These are phyloP conservation scores for Lotus japonicus DNA, from an alignment of 306 rosid species.

Conservation along the genomic window DNA sequence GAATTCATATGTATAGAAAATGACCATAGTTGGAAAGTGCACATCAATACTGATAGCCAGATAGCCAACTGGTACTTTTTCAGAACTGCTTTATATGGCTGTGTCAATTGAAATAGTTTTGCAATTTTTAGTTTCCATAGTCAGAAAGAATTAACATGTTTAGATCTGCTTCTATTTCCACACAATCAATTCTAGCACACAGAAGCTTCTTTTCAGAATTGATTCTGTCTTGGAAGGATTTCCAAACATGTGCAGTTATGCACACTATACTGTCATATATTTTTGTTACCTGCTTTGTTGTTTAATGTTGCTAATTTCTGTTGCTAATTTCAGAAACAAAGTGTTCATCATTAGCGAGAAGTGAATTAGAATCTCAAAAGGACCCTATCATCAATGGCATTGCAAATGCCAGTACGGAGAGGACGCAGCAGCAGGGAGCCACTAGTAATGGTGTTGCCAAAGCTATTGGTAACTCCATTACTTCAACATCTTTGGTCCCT, in stretches of 20 bases:
- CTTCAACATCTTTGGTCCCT: constrained; percentile 30
- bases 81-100: neutral
- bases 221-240: no score
- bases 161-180: no score
- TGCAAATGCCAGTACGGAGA: constrained; percentile 37
- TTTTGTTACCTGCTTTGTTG: constrained; percentile 4
- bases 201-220: no score
- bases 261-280: neutral
- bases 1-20: constrained; percentile 1
- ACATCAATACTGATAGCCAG: neutral
- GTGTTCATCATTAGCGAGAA: constrained; percentile 75
- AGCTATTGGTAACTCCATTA: constrained; percentile 23
- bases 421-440: constrained; percentile 32
- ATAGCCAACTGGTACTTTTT: constrained; percentile 9
- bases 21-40: neutral
- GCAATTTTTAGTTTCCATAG: neutral
- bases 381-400: constrained; percentile 43
- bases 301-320: constrained; percentile 16
- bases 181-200: no score
- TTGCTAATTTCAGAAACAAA: constrained; percentile 60
- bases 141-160: neutral
- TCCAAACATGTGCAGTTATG: no score
- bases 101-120: constrained; percentile 8
- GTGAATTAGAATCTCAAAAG: constrained; percentile 49
- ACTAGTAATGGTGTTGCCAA: constrained; percentile 46